Percentiles rank a stretch among this genome's conserved stretches.
Conservation (phyloP, 305 asterid species). For the Salvia sclarea region DNA sequence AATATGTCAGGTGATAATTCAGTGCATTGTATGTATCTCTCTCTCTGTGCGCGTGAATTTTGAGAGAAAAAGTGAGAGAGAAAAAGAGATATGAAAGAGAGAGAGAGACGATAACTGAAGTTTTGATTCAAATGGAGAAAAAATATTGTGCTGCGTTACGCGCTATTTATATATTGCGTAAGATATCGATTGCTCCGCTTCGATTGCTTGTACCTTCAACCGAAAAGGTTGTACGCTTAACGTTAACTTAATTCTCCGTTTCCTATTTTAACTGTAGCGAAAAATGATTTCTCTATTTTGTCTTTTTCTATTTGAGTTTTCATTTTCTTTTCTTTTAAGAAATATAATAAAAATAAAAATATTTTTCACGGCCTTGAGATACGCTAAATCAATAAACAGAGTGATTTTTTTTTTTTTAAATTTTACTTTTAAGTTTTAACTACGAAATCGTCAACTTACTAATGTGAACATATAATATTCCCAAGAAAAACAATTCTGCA, state of each 20-base stretch:
- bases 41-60: conserved; percentile 30
- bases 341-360: too few relatives aligned
- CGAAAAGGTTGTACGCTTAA: conserved; percentile 16
- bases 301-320: not conserved
- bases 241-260: not conserved
- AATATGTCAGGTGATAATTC: not conserved
- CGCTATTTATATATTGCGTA: conserved; percentile 1
- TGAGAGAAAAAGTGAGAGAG: conserved; percentile 34
- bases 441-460: too few relatives aligned
- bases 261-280: not conserved
- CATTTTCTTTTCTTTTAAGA: not conserved
- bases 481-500: not conserved
- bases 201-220: conserved; percentile 26
- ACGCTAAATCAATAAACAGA: too few relatives aligned
- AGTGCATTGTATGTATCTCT: conserved; percentile 20
- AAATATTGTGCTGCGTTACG: not conserved
- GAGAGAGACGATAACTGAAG: conserved; percentile 31
- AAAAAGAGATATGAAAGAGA: conserved; percentile 23
- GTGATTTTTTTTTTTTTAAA: too few relatives aligned
- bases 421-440: too few relatives aligned
- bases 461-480: too few relatives aligned
- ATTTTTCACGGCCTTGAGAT: not conserved
- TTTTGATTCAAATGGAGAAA: conserved; percentile 24
- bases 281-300: not conserved
- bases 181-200: not conserved